Conservation (phyloP, 75 land plant genomes). For the Ceratopteris richardii region DNA sequence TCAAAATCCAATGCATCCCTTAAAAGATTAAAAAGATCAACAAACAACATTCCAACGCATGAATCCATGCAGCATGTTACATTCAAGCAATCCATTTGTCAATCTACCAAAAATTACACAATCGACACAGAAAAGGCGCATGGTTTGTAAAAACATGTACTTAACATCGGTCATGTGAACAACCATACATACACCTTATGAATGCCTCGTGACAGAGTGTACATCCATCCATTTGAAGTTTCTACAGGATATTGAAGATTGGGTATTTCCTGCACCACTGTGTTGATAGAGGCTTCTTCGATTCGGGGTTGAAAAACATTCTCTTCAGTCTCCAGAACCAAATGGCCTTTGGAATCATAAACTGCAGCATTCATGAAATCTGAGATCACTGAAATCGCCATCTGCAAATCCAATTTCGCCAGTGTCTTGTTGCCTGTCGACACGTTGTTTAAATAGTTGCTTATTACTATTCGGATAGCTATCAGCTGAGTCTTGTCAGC, state of each 20-base stretch:
- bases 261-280: background rate
- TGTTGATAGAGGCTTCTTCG: background rate
- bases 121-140: too few relatives aligned
- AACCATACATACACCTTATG: constrained; percentile 8
- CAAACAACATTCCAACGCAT: too few relatives aligned
- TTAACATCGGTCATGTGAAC: too few relatives aligned
- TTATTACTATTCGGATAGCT: constrained; percentile 20
- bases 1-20: too few relatives aligned
- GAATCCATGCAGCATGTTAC: too few relatives aligned
- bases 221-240: constrained; percentile 14
- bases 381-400: constrained; percentile 21
- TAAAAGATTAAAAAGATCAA: too few relatives aligned
- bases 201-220: constrained; percentile 20
- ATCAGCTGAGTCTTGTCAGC: constrained; percentile 24
- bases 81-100: too few relatives aligned
- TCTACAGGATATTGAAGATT: constrained; percentile 16
- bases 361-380: constrained; percentile 26
- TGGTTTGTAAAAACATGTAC: too few relatives aligned
- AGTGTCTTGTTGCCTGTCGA: constrained; percentile 5
- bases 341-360: constrained; percentile 13
- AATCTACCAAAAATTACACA: too few relatives aligned
- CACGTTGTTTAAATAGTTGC: constrained; percentile 12
- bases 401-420: constrained; percentile 12
- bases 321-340: constrained; percentile 7
- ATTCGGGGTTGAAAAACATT: constrained; percentile 5